Evolutionary conservation across 75 land plant species (phyloP).

Genomic region (Pseudotsuga menziesii): DNA sequence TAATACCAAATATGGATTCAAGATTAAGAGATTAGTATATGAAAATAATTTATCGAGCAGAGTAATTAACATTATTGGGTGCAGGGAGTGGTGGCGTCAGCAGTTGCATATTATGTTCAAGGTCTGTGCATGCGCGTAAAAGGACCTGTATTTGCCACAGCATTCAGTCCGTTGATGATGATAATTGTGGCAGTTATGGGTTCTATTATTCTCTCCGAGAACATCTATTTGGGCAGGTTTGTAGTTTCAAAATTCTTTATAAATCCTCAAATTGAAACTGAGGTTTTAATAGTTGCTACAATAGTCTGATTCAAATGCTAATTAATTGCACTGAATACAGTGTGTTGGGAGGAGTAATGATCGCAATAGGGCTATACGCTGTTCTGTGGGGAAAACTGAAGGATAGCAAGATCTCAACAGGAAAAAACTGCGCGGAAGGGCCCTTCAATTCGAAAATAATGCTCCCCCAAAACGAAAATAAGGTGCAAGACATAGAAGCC

Average conservation of each 20-base stretch:
- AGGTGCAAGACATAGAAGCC: too few species aligned
- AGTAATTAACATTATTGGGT: not conserved
- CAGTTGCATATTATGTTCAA: constrained; percentile 65
- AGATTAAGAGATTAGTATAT: too few species aligned
- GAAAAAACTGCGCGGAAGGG: too few species aligned
- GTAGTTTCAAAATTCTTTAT: not conserved
- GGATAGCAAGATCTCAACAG: not conserved
- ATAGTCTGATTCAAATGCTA: too few species aligned
- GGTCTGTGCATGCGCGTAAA: constrained; percentile 45
- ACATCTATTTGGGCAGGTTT: constrained; percentile 64
- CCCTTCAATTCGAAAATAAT: too few species aligned
- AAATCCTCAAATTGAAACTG: too few species aligned
- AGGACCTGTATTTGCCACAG: constrained; percentile 70
- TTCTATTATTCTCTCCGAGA: constrained; percentile 51
- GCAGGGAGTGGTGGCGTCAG: constrained; percentile 61
- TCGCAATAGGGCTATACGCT: not conserved
- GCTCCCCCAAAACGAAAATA: too few species aligned
- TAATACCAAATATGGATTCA: too few species aligned
- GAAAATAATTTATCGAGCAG: too few species aligned
- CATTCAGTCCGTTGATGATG: constrained; percentile 75
- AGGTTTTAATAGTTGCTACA: too few species aligned
- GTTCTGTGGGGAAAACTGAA: constrained; percentile 2
- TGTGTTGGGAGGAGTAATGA: not conserved
- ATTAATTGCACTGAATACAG: not conserved
- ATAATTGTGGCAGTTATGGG: constrained; percentile 70